Evolutionary conservation across 2,329 filamentous ascomycete genomes (phyloP).

Genomic region (Chaetomium sp.): DNA sequence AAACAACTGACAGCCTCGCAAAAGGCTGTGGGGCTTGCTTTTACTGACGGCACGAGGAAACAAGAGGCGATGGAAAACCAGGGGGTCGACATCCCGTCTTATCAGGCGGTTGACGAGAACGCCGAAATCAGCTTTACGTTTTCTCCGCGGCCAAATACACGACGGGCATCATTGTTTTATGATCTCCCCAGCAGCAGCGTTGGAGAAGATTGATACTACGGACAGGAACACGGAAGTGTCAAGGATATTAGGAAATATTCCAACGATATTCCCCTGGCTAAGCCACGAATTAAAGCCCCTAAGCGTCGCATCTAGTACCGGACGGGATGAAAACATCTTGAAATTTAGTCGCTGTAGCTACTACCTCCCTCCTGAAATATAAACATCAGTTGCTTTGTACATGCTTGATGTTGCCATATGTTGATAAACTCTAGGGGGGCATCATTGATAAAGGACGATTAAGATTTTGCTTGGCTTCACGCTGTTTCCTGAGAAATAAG

Average conservation of each 20-base stretch:
- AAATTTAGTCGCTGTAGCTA: no score
- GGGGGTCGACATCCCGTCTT: neutral
- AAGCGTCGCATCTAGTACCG: no score
- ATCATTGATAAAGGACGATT: no score
- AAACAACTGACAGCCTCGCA: neutral
- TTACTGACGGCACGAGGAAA: conserved; percentile 5
- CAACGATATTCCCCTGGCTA: neutral
- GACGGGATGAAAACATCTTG: no score
- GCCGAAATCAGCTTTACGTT: neutral
- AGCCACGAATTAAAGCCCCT: no score
- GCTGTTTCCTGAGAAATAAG: no score
- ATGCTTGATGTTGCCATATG: no score
- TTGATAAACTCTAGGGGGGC: no score
- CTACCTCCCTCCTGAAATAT: no score
- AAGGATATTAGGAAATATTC: neutral
- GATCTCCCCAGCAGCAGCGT: conserved; percentile 1
- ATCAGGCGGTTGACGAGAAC: neutral
- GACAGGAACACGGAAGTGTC: neutral
- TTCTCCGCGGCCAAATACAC: neutral
- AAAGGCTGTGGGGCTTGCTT: neutral
- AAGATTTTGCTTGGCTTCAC: no score
- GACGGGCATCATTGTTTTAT: conserved; percentile 4
- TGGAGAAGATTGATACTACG: neutral
- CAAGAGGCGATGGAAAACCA: neutral
- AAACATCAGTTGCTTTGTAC: no score